phyloP scores from a whole-genome alignment of 1,284 basidiomycete species.

The Gymnopus androsaceus region DNA sequence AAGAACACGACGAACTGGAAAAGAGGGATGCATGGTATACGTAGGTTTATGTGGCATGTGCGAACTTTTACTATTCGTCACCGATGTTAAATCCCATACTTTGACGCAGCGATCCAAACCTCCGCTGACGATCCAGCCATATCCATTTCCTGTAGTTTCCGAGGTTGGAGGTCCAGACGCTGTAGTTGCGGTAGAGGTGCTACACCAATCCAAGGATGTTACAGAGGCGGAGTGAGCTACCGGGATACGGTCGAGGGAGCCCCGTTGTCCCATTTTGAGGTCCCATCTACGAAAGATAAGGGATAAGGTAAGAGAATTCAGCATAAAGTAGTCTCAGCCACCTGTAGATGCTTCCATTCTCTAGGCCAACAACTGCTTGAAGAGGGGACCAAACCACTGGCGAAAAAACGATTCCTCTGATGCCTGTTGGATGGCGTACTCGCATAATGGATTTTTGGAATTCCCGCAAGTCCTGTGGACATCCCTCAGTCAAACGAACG shows the following conservation, averaged over 20 bases:
- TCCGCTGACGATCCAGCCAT: slow-evolving; percentile 83
- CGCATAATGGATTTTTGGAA: slow-evolving; percentile 68
- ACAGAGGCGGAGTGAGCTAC: slow-evolving; percentile 81
- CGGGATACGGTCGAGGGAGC: slow-evolving; percentile 71
- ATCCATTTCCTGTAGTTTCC: slow-evolving; percentile 36
- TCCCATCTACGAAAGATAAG: slow-evolving; percentile 64
- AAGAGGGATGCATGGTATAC: slow-evolving; percentile 77
- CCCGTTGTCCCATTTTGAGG: slow-evolving; percentile 70
- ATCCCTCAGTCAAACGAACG: slow-evolving; percentile 10
- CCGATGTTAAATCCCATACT: slow-evolving; percentile 38
- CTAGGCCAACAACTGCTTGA: slow-evolving; percentile 75
- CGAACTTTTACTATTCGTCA: slow-evolving; percentile 42
- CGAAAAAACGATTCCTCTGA: slow-evolving; percentile 75
- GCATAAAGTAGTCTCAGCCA: slow-evolving; percentile 20
- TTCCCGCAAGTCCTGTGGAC: slow-evolving; percentile 72
- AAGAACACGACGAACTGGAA: slow-evolving; percentile 70
- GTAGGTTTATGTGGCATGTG: slow-evolving; percentile 63
- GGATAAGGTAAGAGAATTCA: slow-evolving; percentile 3
- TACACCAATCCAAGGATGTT: slow-evolving; percentile 78
- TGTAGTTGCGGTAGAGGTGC: slow-evolving; percentile 18
- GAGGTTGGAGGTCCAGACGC: not conserved
- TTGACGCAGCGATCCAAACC: slow-evolving; percentile 83
- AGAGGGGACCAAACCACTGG: slow-evolving; percentile 64
- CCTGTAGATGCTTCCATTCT: slow-evolving; percentile 74
- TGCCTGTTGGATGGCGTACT: slow-evolving; percentile 72